Conservation (phyloP, 2,329 filamentous ascomycete species). For the Claviceps sp. region DNA sequence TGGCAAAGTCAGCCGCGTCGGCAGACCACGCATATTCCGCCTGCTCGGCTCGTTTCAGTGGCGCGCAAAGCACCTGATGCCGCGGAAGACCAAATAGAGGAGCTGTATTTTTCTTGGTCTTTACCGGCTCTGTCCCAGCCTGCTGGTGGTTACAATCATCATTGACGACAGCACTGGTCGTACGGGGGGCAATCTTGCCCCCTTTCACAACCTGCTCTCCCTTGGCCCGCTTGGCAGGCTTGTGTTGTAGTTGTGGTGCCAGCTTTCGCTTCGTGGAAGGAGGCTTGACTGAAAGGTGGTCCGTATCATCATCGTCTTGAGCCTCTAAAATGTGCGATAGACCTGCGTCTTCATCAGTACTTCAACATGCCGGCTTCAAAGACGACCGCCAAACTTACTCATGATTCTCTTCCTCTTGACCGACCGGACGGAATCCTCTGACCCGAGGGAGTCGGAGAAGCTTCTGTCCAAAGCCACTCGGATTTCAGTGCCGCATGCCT, state of each 20-base stretch:
- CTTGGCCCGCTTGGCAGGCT: neutral
- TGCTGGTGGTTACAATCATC: neutral
- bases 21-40: constrained; percentile 14
- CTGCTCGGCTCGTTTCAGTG: constrained; percentile 3
- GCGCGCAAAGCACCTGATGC: constrained; percentile 5
- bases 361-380: neutral
- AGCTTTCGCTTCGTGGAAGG: constrained; percentile 1
- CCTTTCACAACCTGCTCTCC: neutral
- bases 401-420: neutral
- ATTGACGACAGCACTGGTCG: neutral
- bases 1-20: constrained; percentile 12
- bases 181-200: neutral
- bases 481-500: neutral
- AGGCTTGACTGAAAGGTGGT: neutral
- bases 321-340: neutral
- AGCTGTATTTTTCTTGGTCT: constrained; percentile 6
- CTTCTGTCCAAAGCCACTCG: neutral
- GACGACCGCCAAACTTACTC: neutral
- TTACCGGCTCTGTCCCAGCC: neutral
- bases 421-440: neutral
- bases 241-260: constrained; percentile 4
- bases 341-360: neutral
- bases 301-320: constrained; percentile 3
- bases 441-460: neutral
- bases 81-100: constrained; percentile 12